phyloP scores from a whole-genome alignment of 371 early-diverging fungal genomes.

The Dichotomocladium elegans region DNA sequence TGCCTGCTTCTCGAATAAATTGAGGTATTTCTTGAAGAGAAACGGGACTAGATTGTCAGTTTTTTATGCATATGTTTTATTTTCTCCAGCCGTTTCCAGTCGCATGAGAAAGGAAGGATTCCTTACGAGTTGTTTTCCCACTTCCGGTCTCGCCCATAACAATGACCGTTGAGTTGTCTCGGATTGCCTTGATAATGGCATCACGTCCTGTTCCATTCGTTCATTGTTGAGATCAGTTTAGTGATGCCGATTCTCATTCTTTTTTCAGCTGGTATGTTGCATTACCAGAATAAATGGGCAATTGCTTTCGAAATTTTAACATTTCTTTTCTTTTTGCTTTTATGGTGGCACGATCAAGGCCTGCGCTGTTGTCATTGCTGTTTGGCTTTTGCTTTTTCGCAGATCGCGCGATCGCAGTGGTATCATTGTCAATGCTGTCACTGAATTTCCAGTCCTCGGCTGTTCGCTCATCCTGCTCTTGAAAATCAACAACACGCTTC shows the following conservation, averaged over 20 bases:
- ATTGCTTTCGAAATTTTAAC: constrained; percentile 37
- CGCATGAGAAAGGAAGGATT: too few species aligned
- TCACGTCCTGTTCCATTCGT: constrained; percentile 44
- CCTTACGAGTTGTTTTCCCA: constrained; percentile 63
- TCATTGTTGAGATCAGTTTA: neutral
- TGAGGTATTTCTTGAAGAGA: constrained; percentile 78
- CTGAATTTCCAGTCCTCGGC: constrained; percentile 1
- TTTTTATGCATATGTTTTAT: too few species aligned
- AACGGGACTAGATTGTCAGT: neutral
- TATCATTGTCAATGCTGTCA: neutral
- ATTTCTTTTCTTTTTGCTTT: constrained; percentile 35
- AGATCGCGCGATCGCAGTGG: neutral
- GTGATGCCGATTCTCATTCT: too few species aligned
- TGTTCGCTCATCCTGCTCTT: constrained; percentile 5
- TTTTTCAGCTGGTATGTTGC: too few species aligned
- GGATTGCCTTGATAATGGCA: constrained; percentile 54
- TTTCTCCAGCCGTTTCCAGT: too few species aligned
- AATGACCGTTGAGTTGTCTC: constrained; percentile 50
- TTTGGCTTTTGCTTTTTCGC: neutral
- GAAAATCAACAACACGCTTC: constrained; percentile 12
- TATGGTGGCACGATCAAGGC: constrained; percentile 4
- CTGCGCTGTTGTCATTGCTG: neutral
- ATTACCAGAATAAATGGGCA: constrained; percentile 47
- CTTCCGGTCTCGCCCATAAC: constrained; percentile 67
- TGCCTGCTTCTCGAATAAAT: constrained; percentile 75